Evolutionary conservation across 495 filamentous ascomycete genomes (phyloP).

Genomic region (Neurospora tetrasperma): DNA sequence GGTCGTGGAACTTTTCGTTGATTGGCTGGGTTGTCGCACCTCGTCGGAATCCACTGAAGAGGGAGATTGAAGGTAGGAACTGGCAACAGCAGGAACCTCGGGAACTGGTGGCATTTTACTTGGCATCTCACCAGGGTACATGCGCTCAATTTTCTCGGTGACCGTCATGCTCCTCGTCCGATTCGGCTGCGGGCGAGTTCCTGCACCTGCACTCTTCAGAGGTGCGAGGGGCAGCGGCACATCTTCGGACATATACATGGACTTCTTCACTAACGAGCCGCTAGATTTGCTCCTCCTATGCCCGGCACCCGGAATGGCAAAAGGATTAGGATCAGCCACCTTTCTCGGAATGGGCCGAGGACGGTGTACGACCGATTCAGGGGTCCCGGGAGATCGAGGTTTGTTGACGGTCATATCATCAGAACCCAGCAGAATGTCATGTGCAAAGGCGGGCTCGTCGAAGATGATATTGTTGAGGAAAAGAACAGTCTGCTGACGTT

Average conservation of each 20-base stretch:
- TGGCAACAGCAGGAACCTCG: slow-evolving; percentile 30
- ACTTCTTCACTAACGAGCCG: slow-evolving; percentile 33
- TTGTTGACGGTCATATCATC: slow-evolving; percentile 17
- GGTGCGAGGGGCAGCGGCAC: slow-evolving; percentile 33
- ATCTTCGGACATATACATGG: slow-evolving; percentile 23
- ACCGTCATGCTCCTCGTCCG: slow-evolving; percentile 45
- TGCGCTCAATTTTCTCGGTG: slow-evolving; percentile 39
- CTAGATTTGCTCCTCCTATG: slow-evolving; percentile 38
- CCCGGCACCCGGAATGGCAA: slow-evolving; percentile 12
- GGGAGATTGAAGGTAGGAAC: slow-evolving; percentile 14
- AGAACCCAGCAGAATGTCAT: slow-evolving; percentile 34
- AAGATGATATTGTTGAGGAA: slow-evolving; percentile 44
- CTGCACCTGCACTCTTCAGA: slow-evolving; percentile 28
- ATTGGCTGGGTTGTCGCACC: slow-evolving; percentile 20
- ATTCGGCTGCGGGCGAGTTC: slow-evolving; percentile 28
- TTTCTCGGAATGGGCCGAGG: slow-evolving; percentile 44
- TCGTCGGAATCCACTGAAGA: slow-evolving; percentile 9
- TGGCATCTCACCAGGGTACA: slow-evolving; percentile 27
- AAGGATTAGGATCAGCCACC: slow-evolving; percentile 27
- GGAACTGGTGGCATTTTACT: slow-evolving; percentile 24
- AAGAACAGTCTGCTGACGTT: slow-evolving; percentile 38
- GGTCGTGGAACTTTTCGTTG: slow-evolving; percentile 20
- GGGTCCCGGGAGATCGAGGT: slow-evolving; percentile 11
- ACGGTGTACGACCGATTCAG: slow-evolving; percentile 36
- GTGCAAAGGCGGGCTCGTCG: slow-evolving; percentile 34